Evolutionary conservation across 2,329 filamentous ascomycete species (phyloP), one percentile per base, ranked within the genome.

Genomic region (Xylaria sp.): DNA sequence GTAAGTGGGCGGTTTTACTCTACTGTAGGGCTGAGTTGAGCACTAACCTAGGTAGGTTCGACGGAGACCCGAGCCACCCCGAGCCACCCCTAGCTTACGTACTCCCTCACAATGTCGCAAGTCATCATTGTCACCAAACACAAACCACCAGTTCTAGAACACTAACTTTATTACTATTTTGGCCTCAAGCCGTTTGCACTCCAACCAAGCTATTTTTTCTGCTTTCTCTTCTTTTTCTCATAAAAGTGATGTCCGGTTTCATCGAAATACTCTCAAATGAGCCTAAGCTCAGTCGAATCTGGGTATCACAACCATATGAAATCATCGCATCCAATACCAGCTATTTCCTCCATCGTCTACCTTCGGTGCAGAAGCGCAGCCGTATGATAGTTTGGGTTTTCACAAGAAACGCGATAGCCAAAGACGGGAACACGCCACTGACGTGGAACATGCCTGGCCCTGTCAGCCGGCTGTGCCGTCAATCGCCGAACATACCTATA

Each of bases 401-500:
- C 41, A 61, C 36, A 50, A 52, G 30, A 23, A 23, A 32, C 45
- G 30, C 25, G 23, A 57, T 69, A 61, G 63, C 56, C 68, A 69
- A 70, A 34, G 60, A 52, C 45, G 28, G 28, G 32, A 48, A 39
- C 30, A 55, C 43, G 48, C 56, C 25, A 43, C 48, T 34, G n/a
- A 13, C n/a, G 13, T 23, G 46, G 41, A 39, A 50, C n/a, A 53
- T 45, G 62, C 57, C 66, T 52, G 64, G 48, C 64, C 43, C 15
- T 64, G 53, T 52, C 28, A n/a, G 65, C 56, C 45, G 25, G 65
- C 62, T 61, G 60, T 60, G 63, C 55, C 30, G 63, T 60, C 63
- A 50, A 65, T 65, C 32, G 30, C 34, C 25, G 56, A 46, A 63
- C 59, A 63, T 57, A 70, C 67, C 70, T 73, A 65, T 28, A 69